These are phyloP conservation scores for Annulohypoxylon bovei DNA, from an alignment of 495 filamentous ascomycete species.

Conservation along the genomic window DNA sequence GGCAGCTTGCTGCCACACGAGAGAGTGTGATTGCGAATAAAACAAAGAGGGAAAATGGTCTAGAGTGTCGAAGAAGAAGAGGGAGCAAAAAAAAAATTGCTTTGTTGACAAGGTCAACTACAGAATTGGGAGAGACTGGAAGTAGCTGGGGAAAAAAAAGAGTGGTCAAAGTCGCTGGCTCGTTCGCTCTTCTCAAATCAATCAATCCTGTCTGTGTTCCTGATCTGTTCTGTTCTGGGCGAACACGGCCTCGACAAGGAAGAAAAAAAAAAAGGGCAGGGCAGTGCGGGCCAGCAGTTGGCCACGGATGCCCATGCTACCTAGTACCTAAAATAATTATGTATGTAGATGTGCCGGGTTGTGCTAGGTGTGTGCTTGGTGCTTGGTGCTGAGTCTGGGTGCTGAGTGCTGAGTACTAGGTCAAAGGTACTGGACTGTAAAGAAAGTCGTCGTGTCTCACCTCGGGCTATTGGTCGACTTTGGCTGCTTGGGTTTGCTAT, in stretches of 20 bases:
- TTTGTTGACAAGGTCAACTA: constrained; percentile 48
- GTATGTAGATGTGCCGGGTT: constrained; percentile 24
- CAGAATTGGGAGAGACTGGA: constrained; percentile 41
- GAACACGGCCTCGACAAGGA: constrained; percentile 26
- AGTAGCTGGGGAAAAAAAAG: constrained; percentile 43
- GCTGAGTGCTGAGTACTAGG: not conserved
- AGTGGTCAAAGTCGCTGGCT: constrained; percentile 44
- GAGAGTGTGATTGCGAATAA: constrained; percentile 42
- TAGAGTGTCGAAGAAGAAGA: constrained; percentile 32
- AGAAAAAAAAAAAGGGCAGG: constrained; percentile 44
- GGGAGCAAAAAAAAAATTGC: constrained; percentile 32
- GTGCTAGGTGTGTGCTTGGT: constrained; percentile 22
- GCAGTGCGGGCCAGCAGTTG: constrained; percentile 50
- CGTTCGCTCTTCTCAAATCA: constrained; percentile 31
- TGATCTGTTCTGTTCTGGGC: constrained; percentile 32
- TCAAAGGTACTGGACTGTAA: constrained; percentile 12
- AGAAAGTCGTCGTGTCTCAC: constrained; percentile 44
- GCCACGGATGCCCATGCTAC: constrained; percentile 47
- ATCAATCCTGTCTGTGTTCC: constrained; percentile 34
- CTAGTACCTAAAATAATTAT: constrained; percentile 47
- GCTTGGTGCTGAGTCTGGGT: constrained; percentile 1
- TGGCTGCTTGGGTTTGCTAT: not conserved
- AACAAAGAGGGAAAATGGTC: constrained; percentile 41
- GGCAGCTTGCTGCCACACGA: constrained; percentile 45
- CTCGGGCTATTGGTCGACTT: constrained; percentile 38